Conservation (phyloP, 1,284 basidiomycete genomes). For the Gymnopus androsaceus region DNA sequence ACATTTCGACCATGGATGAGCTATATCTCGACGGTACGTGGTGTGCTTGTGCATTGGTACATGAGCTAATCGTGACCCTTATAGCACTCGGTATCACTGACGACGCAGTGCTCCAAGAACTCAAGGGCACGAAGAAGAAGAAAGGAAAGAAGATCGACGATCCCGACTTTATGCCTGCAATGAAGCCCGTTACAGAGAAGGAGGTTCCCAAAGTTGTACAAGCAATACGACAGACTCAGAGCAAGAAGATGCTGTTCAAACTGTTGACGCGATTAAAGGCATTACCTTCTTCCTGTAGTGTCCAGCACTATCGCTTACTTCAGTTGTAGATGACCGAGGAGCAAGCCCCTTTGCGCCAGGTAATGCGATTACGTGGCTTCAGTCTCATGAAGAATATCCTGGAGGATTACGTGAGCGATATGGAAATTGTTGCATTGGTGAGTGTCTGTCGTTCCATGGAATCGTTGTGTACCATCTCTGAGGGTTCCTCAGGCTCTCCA, state of each 20-base stretch:
- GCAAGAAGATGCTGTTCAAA: slow-evolving; percentile 81
- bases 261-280: slow-evolving; percentile 88
- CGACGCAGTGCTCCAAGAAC: slow-evolving; percentile 77
- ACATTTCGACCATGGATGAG: slow-evolving; percentile 92
- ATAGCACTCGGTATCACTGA: slow-evolving; percentile 94
- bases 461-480: not conserved
- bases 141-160: slow-evolving; percentile 92
- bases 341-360: slow-evolving; percentile 73
- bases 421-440: slow-evolving; percentile 72
- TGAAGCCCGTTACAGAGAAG: slow-evolving; percentile 75
- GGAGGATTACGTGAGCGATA: slow-evolving; percentile 76
- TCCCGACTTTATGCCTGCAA: slow-evolving; percentile 77
- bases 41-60: not conserved
- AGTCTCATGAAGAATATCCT: slow-evolving; percentile 90
- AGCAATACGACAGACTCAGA: slow-evolving; percentile 88
- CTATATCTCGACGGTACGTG: slow-evolving; percentile 87
- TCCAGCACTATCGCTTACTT: not conserved
- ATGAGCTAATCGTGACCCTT: slow-evolving; percentile 13
- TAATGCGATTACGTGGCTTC: slow-evolving; percentile 94
- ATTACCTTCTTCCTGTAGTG: slow-evolving; percentile 4
- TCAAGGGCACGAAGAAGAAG: slow-evolving; percentile 90
- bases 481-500: slow-evolving; percentile 67
- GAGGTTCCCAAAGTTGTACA: slow-evolving; percentile 92
- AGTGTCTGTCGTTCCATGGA: slow-evolving; percentile 25
- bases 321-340: slow-evolving; percentile 81